Evolutionary conservation across 768 basidiomycete species (phyloP).

Genomic region (Hysterangium stoloniferum): DNA sequence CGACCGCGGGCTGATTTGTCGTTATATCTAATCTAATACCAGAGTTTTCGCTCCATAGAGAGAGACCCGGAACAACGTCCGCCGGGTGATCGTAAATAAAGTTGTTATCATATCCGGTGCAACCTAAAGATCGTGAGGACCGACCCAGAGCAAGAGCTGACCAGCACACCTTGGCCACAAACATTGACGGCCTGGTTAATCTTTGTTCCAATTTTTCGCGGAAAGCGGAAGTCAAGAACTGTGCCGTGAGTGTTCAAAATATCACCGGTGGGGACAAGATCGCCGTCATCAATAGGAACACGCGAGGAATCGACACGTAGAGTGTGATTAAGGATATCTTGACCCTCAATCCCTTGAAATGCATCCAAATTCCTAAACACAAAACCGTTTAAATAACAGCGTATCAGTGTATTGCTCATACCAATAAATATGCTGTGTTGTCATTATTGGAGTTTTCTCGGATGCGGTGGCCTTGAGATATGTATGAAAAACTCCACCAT

Average conservation of each 20-base stretch:
- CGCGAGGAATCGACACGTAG: constrained; percentile 32
- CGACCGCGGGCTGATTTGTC: constrained; percentile 43
- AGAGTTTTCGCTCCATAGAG: constrained; percentile 41
- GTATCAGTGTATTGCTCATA: constrained; percentile 15
- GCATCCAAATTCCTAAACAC: constrained; percentile 42
- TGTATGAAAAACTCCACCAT: constrained; percentile 36
- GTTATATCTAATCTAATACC: constrained; percentile 48
- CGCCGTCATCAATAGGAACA: constrained; percentile 33
- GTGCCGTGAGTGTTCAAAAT: constrained; percentile 30
- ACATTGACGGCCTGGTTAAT: constrained; percentile 31
- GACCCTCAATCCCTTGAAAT: constrained; percentile 33
- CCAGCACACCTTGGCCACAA: constrained; percentile 33
- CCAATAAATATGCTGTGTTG: constrained; percentile 51
- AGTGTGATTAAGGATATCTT: constrained; percentile 30
- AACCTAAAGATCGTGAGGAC: constrained; percentile 23
- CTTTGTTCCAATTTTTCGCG: constrained; percentile 30
- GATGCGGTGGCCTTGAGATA: constrained; percentile 39
- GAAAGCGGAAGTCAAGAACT: constrained; percentile 37
- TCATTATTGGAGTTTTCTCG: constrained; percentile 49
- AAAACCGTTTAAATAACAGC: not conserved
- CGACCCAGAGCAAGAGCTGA: not conserved
- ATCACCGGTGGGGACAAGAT: constrained; percentile 34
- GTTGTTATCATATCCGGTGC: constrained; percentile 41
- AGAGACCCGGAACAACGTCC: constrained; percentile 23
- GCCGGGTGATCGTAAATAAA: constrained; percentile 40